Percentiles rank a stretch among this genome's conserved stretches.
Evolutionary conservation across 2,329 filamentous ascomycete genomes (phyloP).

Genomic region (Penicillium thymicola): DNA sequence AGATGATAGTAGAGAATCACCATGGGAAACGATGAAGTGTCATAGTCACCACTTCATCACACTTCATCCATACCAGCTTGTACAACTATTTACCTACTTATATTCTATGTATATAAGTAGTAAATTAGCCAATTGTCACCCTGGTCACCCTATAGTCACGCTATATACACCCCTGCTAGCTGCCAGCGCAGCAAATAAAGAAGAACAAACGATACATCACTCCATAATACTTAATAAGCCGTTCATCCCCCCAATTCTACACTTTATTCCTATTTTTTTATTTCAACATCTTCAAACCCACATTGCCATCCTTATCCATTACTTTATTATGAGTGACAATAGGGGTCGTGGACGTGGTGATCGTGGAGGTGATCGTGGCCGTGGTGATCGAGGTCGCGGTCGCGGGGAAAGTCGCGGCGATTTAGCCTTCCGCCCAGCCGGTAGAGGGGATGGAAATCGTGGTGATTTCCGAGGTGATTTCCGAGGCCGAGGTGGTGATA

Average conservation of each 20-base stretch:
- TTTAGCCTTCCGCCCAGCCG: slow-evolving; percentile 13
- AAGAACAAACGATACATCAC: background rate
- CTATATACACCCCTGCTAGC: background rate
- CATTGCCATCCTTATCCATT: background rate
- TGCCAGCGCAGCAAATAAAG: background rate
- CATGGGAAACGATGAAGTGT: no score
- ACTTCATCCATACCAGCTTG: background rate
- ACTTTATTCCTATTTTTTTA: background rate
- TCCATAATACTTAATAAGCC: background rate
- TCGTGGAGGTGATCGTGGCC: slow-evolving; percentile 21
- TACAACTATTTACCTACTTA: background rate
- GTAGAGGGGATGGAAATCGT: slow-evolving; percentile 7
- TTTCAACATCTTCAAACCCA: background rate
- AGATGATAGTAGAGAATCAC: no score
- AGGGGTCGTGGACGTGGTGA: slow-evolving; percentile 18
- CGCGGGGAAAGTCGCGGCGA: slow-evolving; percentile 26
- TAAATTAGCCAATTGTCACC: background rate
- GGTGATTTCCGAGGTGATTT: slow-evolving; percentile 14
- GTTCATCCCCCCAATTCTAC: background rate
- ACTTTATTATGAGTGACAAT: slow-evolving; percentile 4
- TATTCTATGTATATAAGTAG: background rate
- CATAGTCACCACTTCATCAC: background rate
- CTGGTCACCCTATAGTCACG: background rate
- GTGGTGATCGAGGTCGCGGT: slow-evolving; percentile 15
- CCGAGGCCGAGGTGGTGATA: slow-evolving; percentile 18